phyloP scores from a whole-genome alignment of 805 yeast genomes.

The Starmera caribaea region DNA sequence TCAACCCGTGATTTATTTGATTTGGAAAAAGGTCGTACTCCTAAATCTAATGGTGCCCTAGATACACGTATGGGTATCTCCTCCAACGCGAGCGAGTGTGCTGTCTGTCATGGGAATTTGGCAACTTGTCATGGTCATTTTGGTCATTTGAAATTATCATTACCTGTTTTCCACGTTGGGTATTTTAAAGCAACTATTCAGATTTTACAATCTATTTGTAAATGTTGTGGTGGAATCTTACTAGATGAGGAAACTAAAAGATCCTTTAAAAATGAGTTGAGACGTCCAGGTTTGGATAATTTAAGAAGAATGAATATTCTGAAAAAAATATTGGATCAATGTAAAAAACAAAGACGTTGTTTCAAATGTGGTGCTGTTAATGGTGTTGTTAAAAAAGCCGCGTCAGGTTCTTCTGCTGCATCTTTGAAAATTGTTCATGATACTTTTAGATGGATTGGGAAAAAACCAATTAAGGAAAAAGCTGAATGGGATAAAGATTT shows the following conservation, averaged over 20 bases:
- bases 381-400: constrained; percentile 96
- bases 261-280: constrained; percentile 62
- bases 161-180: constrained; percentile 97
- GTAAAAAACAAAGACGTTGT: constrained; percentile 92
- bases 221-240: constrained; percentile 72
- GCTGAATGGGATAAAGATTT: constrained; percentile 82
- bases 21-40: constrained; percentile 79
- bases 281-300: constrained; percentile 85
- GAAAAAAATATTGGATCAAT: constrained; percentile 79
- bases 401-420: constrained; percentile 85
- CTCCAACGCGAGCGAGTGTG: constrained; percentile 74
- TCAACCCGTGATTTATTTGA: constrained; percentile 87
- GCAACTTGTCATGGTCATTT: constrained; percentile 98
- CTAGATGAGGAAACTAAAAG: constrained; percentile 66
- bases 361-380: constrained; percentile 78
- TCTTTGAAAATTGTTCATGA: constrained; percentile 93
- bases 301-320: constrained; percentile 84
- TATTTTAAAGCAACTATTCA: constrained; percentile 87
- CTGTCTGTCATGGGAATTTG: constrained; percentile 84
- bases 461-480: constrained; percentile 78
- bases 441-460: constrained; percentile 92
- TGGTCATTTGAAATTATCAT: constrained; percentile 86
- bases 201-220: constrained; percentile 86
- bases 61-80: constrained; percentile 94
- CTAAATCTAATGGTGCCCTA: constrained; percentile 77